Evolutionary conservation across 2,329 filamentous ascomycete species (phyloP).

Genomic region (Teratosphaeria nubilosa): DNA sequence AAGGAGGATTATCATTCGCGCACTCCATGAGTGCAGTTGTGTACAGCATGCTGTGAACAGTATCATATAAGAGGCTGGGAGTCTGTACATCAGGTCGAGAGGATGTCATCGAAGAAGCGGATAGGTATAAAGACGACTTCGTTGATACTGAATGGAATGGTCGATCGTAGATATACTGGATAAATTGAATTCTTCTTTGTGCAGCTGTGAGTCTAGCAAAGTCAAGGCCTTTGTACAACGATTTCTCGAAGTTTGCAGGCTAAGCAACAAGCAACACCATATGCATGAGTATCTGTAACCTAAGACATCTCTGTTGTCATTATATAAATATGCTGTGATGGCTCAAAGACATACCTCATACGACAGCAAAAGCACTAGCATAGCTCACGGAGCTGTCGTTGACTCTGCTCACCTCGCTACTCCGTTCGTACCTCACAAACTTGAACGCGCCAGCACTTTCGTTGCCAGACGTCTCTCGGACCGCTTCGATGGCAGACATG

Average conservation of each 20-base stretch:
- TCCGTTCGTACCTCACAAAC: slow-evolving; percentile 81
- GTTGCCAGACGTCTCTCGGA: slow-evolving; percentile 28
- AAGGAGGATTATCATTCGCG: no score
- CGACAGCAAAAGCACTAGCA: slow-evolving; percentile 76
- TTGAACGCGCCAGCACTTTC: slow-evolving; percentile 43
- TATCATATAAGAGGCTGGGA: no score
- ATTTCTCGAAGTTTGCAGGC: background rate
- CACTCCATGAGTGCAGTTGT: no score
- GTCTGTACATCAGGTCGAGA: no score
- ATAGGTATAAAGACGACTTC: no score
- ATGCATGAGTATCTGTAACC: background rate
- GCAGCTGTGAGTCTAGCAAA: background rate
- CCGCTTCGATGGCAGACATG: slow-evolving; percentile 73
- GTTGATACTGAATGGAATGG: no score
- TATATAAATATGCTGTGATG: background rate
- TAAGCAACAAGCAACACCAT: background rate
- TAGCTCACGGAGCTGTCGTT: slow-evolving; percentile 87
- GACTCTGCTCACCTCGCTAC: slow-evolving; percentile 58
- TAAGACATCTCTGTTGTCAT: background rate
- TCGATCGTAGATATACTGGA: no score
- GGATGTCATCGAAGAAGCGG: no score
- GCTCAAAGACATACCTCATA: slow-evolving; percentile 32
- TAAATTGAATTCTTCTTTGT: background rate
- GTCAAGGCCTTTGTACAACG: background rate
- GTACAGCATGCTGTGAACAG: no score